Evolutionary conservation across 352 stramenopile genomes (phyloP).

Genomic region (Phytopythium helicoides): DNA sequence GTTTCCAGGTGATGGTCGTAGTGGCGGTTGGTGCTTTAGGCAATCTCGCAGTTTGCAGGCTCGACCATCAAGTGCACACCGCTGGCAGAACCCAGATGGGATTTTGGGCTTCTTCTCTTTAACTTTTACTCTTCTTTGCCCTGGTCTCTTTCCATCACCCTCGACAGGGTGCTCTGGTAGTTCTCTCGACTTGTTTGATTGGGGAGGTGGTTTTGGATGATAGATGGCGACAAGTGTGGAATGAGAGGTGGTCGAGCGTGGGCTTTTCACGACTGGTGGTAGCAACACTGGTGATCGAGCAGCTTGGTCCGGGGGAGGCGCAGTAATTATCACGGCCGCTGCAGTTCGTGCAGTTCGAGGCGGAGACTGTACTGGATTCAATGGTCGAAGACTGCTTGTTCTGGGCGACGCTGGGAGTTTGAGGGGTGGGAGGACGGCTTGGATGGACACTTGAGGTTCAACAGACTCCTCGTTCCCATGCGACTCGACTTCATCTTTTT

Average conservation of each 20-base stretch:
- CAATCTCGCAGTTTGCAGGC: constrained; percentile 66
- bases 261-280: neutral
- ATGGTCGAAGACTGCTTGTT: neutral
- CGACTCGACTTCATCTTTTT: neutral
- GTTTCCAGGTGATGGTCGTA: neutral
- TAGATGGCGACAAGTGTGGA: constrained; percentile 1
- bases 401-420: neutral
- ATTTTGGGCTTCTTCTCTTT: constrained; percentile 17
- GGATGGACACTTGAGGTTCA: neutral
- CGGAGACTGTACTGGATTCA: neutral
- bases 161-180: neutral
- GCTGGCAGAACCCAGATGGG: constrained; percentile 56
- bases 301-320: neutral
- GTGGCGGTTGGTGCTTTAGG: constrained; percentile 43
- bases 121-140: neutral
- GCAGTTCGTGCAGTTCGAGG: neutral
- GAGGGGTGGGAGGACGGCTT: neutral
- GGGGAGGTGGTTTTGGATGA: neutral
- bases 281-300: neutral
- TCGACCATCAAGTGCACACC: constrained; percentile 51
- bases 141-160: neutral
- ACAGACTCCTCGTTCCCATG: neutral
- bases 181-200: neutral
- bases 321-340: neutral
- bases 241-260: constrained; percentile 1